phyloP scores from a whole-genome alignment of 2,329 filamentous ascomycete genomes.

The Bipolaris sorokiniana region DNA sequence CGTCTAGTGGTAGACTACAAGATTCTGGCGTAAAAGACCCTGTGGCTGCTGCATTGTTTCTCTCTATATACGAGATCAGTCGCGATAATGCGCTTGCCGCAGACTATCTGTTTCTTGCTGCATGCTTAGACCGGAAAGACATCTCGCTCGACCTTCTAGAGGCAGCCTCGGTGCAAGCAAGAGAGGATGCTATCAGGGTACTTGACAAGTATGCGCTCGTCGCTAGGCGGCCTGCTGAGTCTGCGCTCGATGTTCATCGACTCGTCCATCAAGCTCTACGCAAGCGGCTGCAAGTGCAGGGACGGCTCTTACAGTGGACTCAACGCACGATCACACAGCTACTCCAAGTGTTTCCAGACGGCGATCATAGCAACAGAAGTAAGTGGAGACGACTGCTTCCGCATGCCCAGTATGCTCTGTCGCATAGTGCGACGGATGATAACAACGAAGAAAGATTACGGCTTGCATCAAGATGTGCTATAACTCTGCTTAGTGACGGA shows the following conservation, averaged over 20 bases:
- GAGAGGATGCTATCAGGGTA: too few relatives aligned
- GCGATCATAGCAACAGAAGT: not conserved
- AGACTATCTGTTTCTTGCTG: too few relatives aligned
- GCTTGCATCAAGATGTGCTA: not conserved
- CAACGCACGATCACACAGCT: constrained; percentile 15
- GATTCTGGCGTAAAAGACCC: too few relatives aligned
- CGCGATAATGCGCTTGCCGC: too few relatives aligned
- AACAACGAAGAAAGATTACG: not conserved
- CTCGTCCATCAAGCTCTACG: constrained; percentile 19
- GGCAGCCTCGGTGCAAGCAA: too few relatives aligned
- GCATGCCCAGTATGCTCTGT: not conserved
- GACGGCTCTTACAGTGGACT: constrained; percentile 10
- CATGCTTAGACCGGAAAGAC: too few relatives aligned
- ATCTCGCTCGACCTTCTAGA: too few relatives aligned
- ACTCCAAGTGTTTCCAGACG: not conserved
- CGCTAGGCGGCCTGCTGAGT: constrained; percentile 13
- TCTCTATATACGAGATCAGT: too few relatives aligned
- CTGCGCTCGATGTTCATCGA: constrained; percentile 17
- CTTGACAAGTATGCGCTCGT: constrained; percentile 18
- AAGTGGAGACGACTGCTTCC: not conserved
- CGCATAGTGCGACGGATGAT: not conserved
- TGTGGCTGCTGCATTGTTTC: too few relatives aligned
- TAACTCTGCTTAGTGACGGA: not conserved
- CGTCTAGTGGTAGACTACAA: too few relatives aligned
- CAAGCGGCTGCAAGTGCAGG: constrained; percentile 13